Evolutionary conservation across 164 flowering plant species (phyloP).

Genomic region (Hamamelis virginiana): DNA sequence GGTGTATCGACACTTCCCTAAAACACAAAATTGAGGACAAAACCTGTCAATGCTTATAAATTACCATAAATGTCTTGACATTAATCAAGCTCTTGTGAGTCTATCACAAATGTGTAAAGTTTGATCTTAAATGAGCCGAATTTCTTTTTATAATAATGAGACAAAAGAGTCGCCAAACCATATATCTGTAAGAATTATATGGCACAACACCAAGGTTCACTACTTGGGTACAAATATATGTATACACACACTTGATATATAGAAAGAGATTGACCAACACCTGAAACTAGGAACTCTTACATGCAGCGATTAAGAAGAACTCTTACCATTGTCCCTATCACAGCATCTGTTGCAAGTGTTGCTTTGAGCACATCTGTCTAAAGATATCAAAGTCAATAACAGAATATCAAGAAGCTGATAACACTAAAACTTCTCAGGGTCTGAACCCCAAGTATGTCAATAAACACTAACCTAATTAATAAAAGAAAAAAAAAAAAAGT

Average conservation of each 20-base stretch:
- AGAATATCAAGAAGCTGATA: no score
- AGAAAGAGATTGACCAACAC: not conserved
- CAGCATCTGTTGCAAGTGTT: constrained; percentile 93
- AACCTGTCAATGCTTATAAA: not conserved
- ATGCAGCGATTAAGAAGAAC: not conserved
- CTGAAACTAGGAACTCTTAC: not conserved
- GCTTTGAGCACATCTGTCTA: constrained; percentile 88
- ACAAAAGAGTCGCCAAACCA: no score
- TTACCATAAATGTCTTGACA: not conserved
- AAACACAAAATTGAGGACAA: not conserved
- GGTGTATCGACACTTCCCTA: constrained; percentile 80
- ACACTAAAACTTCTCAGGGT: no score
- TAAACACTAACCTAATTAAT: no score
- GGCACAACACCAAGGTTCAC: no score
- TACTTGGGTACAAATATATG: no score
- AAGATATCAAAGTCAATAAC: constrained; percentile 9
- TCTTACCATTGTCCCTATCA: constrained; percentile 71
- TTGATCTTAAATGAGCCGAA: not conserved
- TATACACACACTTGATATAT: no score
- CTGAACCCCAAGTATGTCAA: no score
- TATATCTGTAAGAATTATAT: no score
- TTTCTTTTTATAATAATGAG: not conserved
- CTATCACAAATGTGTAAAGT: not conserved
- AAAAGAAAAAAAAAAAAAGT: no score
- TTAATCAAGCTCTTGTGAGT: not conserved